Conservation (phyloP, 176 grass and related monocot genomes). For the Aechmea fasciata region DNA sequence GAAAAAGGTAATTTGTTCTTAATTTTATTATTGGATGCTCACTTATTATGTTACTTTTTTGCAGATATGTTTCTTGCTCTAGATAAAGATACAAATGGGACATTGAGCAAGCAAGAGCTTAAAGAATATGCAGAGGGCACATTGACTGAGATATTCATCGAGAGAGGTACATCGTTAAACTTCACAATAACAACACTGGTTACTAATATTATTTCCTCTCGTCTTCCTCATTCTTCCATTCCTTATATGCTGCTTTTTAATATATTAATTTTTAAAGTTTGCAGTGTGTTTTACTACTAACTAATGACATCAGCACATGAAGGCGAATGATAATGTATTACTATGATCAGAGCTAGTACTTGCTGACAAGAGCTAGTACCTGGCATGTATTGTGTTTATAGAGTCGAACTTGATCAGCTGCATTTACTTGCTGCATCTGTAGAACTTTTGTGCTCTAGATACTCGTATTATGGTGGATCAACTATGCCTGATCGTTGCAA, state of each 20-base stretch:
- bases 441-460: no score
- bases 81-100: constrained; percentile 94
- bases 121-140: constrained; percentile 99
- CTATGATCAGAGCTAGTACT: no score
- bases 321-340: no score
- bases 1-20: background rate
- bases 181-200: background rate
- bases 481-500: no score
- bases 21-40: background rate
- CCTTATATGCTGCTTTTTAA: background rate
- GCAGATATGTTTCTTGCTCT: constrained; percentile 98
- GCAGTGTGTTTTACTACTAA: no score
- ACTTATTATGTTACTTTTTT: constrained; percentile 2
- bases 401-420: no score
- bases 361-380: no score
- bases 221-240: background rate
- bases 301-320: no score
- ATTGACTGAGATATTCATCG: constrained; percentile 90
- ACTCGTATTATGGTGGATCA: no score
- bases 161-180: constrained; percentile 55
- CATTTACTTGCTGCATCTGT: no score
- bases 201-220: background rate
- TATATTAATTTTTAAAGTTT: background rate
- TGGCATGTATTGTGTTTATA: no score
- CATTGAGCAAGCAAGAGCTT: constrained; percentile 92